These are phyloP conservation scores for Cyberlindnera galapagoensis DNA, from an alignment of 805 yeast species.

Conservation along the genomic window DNA sequence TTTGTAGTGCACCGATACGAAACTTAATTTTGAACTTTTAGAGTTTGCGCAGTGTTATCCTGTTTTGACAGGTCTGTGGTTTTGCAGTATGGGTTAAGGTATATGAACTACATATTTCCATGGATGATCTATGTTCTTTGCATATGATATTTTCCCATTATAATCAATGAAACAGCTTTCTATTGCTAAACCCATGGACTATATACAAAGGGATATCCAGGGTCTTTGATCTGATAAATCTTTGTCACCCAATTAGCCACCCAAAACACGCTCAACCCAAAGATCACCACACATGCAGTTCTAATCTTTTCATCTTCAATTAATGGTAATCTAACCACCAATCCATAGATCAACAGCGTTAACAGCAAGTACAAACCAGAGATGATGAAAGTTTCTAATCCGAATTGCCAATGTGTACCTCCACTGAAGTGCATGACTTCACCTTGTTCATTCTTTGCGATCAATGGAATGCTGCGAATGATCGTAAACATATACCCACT, in stretches of 20 bases:
- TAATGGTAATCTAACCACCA: constrained; percentile 34
- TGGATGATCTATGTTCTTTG: too few species aligned
- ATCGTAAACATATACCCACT: constrained; percentile 63
- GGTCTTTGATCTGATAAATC: constrained; percentile 14
- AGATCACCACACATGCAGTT: constrained; percentile 5
- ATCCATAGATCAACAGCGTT: constrained; percentile 32
- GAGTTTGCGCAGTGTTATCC: too few species aligned
- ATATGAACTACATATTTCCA: too few species aligned
- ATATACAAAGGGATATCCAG: constrained; percentile 19
- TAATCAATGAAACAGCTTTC: too few species aligned
- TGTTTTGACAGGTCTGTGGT: too few species aligned
- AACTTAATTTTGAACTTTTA: too few species aligned
- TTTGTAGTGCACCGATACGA: too few species aligned
- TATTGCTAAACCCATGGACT: too few species aligned
- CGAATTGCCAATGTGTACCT: constrained; percentile 63
- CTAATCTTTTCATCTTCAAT: constrained; percentile 11
- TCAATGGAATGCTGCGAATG: constrained; percentile 55
- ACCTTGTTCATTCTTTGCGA: constrained; percentile 46
- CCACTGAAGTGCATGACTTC: constrained; percentile 55
- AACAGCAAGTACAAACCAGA: constrained; percentile 43
- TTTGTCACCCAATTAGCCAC: constrained; percentile 15
- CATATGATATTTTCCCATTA: too few species aligned
- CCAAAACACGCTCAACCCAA: constrained; percentile 15
- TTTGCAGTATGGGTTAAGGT: too few species aligned
- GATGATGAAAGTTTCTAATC: constrained; percentile 54